A percentile compares a stretch with the other conserved stretches of the same genome.
phyloP scores from a whole-genome alignment of 2,329 filamentous ascomycete genomes.

The Lecanicillium sp. region DNA sequence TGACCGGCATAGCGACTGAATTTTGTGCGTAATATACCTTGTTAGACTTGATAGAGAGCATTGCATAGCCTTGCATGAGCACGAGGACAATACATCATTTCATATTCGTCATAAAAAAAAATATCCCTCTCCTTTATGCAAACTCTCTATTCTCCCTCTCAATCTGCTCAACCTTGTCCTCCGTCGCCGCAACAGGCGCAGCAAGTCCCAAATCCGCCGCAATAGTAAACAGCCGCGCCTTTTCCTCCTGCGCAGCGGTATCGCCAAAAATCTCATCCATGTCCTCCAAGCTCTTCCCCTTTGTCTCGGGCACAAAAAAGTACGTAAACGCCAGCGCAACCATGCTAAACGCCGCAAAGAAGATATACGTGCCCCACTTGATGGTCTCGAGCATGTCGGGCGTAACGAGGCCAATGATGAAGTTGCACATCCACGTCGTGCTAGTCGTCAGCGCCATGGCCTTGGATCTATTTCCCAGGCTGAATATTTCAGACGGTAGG shows the following conservation, averaged over 20 bases:
- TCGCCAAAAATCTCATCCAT: constrained; percentile 43
- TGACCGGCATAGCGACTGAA: constrained; percentile 17
- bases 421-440: constrained; percentile 31
- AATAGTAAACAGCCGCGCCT: constrained; percentile 16
- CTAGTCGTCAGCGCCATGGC: constrained; percentile 51
- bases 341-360: constrained; percentile 48
- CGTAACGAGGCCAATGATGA: constrained; percentile 26
- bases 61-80: no score
- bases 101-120: no score
- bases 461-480: constrained; percentile 47
- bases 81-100: no score
- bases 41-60: no score
- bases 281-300: constrained; percentile 44
- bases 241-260: constrained; percentile 26
- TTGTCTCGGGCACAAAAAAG: constrained; percentile 51
- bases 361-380: constrained; percentile 46
- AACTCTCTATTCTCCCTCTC: no score
- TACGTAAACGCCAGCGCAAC: constrained; percentile 41
- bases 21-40: constrained; percentile 19
- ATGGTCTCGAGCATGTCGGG: constrained; percentile 44
- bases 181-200: constrained; percentile 11
- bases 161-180: constrained; percentile 12
- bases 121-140: no score
- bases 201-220: constrained; percentile 19
- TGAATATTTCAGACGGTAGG: constrained; percentile 56